A percentile compares a stretch with the other conserved stretches of the same genome.
phyloP scores from a whole-genome alignment of 2,329 filamentous ascomycete species.

The Alternaria gaisen region DNA sequence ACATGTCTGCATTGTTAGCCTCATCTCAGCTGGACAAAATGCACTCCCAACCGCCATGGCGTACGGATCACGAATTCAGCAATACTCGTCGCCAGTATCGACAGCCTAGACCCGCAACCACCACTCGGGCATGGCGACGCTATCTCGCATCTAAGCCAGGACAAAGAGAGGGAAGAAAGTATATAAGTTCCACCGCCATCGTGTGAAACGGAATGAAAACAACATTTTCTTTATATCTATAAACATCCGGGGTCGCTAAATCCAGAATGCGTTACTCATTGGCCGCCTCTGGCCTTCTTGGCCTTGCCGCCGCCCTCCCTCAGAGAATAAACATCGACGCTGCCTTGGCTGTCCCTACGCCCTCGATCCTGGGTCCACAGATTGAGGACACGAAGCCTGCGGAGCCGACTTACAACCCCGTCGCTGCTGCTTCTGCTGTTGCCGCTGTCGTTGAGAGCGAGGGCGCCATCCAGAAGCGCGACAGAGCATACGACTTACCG shows the following conservation, averaged over 20 bases:
- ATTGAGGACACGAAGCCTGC: conserved; percentile 25
- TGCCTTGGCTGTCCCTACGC: conserved; percentile 44
- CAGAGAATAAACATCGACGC: conserved; percentile 51
- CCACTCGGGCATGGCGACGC: too few species aligned
- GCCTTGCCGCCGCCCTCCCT: conserved; percentile 33
- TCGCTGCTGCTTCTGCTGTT: conserved; percentile 14
- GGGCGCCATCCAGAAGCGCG: conserved; percentile 21
- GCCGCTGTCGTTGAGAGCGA: conserved; percentile 16
- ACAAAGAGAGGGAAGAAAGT: accelerated
- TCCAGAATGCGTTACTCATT: conserved; percentile 36
- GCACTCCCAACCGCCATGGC: too few species aligned
- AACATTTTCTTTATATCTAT: too few species aligned
- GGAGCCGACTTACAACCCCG: conserved; percentile 1
- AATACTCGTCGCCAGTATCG: too few species aligned
- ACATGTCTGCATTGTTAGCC: too few species aligned
- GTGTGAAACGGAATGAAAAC: accelerated
- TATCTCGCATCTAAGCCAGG: too few species aligned
- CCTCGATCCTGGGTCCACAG: conserved; percentile 31
- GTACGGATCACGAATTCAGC: too few species aligned
- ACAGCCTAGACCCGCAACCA: accelerated
- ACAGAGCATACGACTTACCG: too few species aligned
- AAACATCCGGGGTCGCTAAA: too few species aligned
- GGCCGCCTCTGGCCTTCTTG: conserved; percentile 20
- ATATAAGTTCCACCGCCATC: too few species aligned
- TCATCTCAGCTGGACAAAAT: too few species aligned